A percentile compares a stretch with the other conserved stretches of the same genome.
Evolutionary conservation across 2,329 filamentous ascomycete genomes (phyloP).

Genomic region (Stromatinia cepivora): DNA sequence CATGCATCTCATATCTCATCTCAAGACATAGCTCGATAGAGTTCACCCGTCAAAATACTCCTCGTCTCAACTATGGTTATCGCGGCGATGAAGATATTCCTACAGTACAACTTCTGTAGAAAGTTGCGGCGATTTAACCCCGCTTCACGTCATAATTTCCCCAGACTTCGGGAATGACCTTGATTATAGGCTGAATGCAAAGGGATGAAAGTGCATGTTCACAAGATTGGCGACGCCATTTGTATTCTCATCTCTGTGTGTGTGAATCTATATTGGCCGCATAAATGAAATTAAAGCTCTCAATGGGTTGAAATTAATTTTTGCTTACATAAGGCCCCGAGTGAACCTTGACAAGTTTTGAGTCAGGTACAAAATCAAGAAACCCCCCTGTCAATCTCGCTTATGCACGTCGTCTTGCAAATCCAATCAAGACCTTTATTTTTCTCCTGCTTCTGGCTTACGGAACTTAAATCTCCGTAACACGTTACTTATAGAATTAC

Average conservation of each 20-base stretch:
- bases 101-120: neutral
- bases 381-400: slow-evolving; percentile 9
- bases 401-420: slow-evolving; percentile 23
- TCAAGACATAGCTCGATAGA: neutral
- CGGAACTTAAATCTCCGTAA: slow-evolving; percentile 19
- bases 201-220: neutral
- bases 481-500: slow-evolving; percentile 10
- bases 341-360: neutral
- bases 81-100: slow-evolving; percentile 7
- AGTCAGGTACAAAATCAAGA: slow-evolving; percentile 11
- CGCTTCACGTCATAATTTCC: slow-evolving; percentile 21
- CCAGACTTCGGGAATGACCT: slow-evolving; percentile 19
- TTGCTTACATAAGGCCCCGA: slow-evolving; percentile 19
- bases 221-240: slow-evolving; percentile 14
- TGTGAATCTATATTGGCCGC: neutral
- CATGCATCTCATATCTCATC: neutral
- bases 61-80: neutral
- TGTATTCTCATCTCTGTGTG: neutral
- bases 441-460: neutral
- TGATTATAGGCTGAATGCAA: slow-evolving; percentile 15
- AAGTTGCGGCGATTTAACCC: neutral
- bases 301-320: neutral
- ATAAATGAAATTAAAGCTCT: neutral
- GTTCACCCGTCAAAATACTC: too few species aligned
- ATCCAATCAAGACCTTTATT: slow-evolving; percentile 13